These are phyloP conservation scores for Hanseniaspora occidentalis DNA, from an alignment of 805 yeast species.

Conservation along the genomic window DNA sequence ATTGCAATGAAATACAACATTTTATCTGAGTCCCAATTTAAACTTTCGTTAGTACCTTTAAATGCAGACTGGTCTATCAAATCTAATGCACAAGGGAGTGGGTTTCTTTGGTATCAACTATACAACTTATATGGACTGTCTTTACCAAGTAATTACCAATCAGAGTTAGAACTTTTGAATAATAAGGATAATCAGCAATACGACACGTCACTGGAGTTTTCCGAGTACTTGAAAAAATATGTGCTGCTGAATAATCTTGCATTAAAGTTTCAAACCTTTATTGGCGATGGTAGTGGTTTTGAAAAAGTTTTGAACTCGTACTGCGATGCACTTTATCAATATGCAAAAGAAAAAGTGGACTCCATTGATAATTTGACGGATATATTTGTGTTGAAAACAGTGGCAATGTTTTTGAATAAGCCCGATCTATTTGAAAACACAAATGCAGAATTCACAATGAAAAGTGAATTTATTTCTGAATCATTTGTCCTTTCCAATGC, in stretches of 20 bases:
- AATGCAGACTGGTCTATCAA: conserved; percentile 16
- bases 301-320: conserved; percentile 10
- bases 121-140: conserved; percentile 16
- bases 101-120: conserved; percentile 24
- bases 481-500: conserved; percentile 11
- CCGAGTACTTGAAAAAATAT: conserved; percentile 11
- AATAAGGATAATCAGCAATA: neutral
- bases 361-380: conserved; percentile 17
- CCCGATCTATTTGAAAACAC: conserved; percentile 6
- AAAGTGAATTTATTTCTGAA: conserved; percentile 20
- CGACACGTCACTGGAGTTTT: conserved; percentile 12
- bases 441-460: conserved; percentile 6
- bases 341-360: conserved; percentile 12
- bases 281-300: conserved; percentile 11
- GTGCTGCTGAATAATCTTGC: conserved; percentile 9
- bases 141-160: conserved; percentile 11
- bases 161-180: neutral
- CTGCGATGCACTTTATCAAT: conserved; percentile 15
- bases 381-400: conserved; percentile 14
- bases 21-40: conserved; percentile 16
- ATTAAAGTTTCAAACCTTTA: conserved; percentile 14
- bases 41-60: conserved; percentile 18
- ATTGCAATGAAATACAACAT: conserved; percentile 20
- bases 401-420: conserved; percentile 11
- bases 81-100: conserved; percentile 13